Base-by-base conservation (phyloP, 805 yeast genomes). In the Candida methanosorbosa region DNA sequence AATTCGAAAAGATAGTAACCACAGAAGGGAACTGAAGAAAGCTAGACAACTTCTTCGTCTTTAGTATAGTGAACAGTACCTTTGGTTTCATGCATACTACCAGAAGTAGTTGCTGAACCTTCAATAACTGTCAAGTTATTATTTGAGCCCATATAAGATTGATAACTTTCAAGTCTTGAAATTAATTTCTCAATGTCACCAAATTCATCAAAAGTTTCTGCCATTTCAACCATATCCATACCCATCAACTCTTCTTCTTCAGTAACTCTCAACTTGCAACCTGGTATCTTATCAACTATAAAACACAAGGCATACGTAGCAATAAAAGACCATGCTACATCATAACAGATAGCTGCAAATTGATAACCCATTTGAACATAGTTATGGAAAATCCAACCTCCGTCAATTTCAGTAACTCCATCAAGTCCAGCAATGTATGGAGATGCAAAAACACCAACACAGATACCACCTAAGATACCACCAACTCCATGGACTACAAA, bases 221-320 rank as follows among this genome's bases (percentile, higher is more conserved):
- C 66, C 70, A 70, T 66, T 43, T 71, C 75, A 34, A 45, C 61
- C 34, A 59, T 43, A 45, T 71, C 78, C 61, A 70, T 61, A 22
- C 77, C 78, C 63, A 65, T 56, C 27, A 61, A 65, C 49, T 72
- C 77, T 17, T 56, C 72, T 42, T 64, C 73, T 15, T 54, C 63
- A 16, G 54, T 30, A 7, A 64, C 70, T 48, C 70, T 64, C 43
- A 72, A 50, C 37, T 64, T 55, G 34, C 61, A 52, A 4, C 76
- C 76, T 9, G 79, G 78, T 33, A 70, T 68, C 35, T 61, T 53
- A 45, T 73, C 72, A 29, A 73, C 66, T 14, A 64, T 42, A 40
- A 64, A 67, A 41, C 72, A 66, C 35, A 70, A 57, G 1, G 57
- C 46, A 36, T 59, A 48, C 0, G 76, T 68, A 35, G 62, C 59